Percentiles rank a stretch among this genome's conserved stretches.
phyloP scores from a whole-genome alignment of 2,329 filamentous ascomycete genomes.

The Pseudocercospora cruenta region DNA sequence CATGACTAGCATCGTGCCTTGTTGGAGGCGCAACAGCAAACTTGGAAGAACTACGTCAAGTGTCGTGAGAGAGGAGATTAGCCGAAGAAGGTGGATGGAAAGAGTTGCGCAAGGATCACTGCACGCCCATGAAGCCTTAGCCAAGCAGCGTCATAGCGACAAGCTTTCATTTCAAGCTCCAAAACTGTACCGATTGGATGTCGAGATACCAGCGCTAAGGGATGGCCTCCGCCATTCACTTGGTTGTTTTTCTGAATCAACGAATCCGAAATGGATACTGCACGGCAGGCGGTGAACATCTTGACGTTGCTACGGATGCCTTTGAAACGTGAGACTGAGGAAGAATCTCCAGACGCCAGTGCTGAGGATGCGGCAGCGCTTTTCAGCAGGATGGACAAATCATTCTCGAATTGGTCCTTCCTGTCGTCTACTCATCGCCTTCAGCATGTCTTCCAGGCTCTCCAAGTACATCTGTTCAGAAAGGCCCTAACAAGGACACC shows the following conservation, averaged over 20 bases:
- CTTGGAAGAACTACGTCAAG: conserved; percentile 20
- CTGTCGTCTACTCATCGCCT: too few species aligned
- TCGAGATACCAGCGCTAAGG: background rate
- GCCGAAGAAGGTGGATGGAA: conserved; percentile 13
- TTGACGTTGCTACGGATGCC: too few species aligned
- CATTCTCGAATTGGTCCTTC: too few species aligned
- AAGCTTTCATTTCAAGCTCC: conserved; percentile 2
- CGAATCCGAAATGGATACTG: background rate
- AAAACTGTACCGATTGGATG: background rate
- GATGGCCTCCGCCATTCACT: background rate
- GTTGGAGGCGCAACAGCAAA: conserved; percentile 14
- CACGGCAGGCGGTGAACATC: background rate
- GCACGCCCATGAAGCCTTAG: conserved; percentile 1
- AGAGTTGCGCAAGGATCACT: conserved; percentile 8
- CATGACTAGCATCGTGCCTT: conserved; percentile 16
- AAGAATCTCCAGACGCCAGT: too few species aligned
- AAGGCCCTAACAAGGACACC: too few species aligned
- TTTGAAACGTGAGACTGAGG: too few species aligned
- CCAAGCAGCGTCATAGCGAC: conserved; percentile 16
- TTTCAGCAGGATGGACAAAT: too few species aligned
- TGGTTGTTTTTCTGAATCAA: background rate
- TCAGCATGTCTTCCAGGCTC: too few species aligned
- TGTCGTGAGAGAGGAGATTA: background rate
- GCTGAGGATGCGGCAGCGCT: too few species aligned
- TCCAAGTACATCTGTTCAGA: too few species aligned